These are phyloP conservation scores for Neonectria ditissima DNA, from an alignment of 2,329 filamentous ascomycete genomes.

Conservation along the genomic window DNA sequence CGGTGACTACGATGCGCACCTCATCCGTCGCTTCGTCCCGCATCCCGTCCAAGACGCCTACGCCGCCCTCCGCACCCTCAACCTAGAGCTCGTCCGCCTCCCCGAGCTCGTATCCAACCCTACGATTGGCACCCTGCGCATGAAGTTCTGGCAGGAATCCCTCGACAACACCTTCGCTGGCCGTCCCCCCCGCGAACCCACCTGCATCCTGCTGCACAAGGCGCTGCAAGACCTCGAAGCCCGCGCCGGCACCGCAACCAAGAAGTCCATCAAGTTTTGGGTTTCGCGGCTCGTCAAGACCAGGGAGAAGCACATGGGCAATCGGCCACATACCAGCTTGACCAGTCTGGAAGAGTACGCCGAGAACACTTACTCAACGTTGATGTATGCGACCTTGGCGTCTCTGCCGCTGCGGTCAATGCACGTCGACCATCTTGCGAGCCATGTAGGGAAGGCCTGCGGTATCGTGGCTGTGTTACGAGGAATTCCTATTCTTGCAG, in stretches of 20 bases:
- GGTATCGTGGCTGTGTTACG: conserved; percentile 90
- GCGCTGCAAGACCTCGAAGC: conserved; percentile 73
- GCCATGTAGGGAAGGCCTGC: conserved; percentile 93
- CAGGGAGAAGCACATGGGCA: conserved; percentile 84
- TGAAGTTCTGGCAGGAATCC: conserved; percentile 95
- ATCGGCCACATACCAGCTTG: conserved; percentile 82
- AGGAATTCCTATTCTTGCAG: conserved; percentile 88
- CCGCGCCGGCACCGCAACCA: conserved; percentile 55
- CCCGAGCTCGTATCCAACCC: conserved; percentile 90
- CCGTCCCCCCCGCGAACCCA: conserved; percentile 87
- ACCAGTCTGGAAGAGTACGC: conserved; percentile 86
- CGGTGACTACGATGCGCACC: conserved; percentile 89
- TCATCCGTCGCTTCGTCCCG: conserved; percentile 88
- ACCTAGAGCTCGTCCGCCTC: conserved; percentile 90
- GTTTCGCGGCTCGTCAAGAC: conserved; percentile 81
- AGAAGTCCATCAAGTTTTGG: conserved; percentile 75
- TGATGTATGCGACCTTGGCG: conserved; percentile 89
- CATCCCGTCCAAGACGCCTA: conserved; percentile 82
- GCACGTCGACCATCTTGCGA: conserved; percentile 91
- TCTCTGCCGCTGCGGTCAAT: conserved; percentile 83
- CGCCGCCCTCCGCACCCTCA: conserved; percentile 90
- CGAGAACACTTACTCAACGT: conserved; percentile 93
- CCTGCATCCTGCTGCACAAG: conserved; percentile 84
- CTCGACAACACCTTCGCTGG: conserved; percentile 82
- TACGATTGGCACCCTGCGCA: conserved; percentile 87